A percentile compares a stretch with the other conserved stretches of the same genome.
These are phyloP conservation scores for Lentinus tigrinus DNA, from an alignment of 768 basidiomycete species.

Conservation along the genomic window DNA sequence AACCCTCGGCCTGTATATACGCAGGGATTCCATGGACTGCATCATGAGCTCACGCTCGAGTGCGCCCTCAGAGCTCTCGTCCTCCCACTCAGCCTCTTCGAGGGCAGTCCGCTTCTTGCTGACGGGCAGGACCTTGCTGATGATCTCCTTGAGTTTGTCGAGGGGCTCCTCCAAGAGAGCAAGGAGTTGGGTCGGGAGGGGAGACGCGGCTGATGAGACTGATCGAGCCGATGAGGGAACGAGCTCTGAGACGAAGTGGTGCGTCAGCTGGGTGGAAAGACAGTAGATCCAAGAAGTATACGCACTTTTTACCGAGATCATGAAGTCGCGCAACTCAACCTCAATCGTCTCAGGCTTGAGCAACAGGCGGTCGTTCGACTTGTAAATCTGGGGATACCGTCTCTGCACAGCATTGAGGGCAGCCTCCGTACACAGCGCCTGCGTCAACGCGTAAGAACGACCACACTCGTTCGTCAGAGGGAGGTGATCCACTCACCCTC, in stretches of 20 bases:
- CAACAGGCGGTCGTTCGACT: slow-evolving; percentile 79
- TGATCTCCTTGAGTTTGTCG: slow-evolving; percentile 66
- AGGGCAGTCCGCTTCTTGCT: slow-evolving; percentile 80
- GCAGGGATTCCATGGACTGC: slow-evolving; percentile 88
- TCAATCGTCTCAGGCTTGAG: slow-evolving; percentile 84
- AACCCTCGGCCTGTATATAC: slow-evolving; percentile 88
- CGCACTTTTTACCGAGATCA: slow-evolving; percentile 95
- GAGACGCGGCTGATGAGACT: slow-evolving; percentile 79
- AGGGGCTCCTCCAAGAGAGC: slow-evolving; percentile 72
- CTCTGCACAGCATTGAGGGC: slow-evolving; percentile 95
- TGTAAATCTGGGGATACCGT: slow-evolving; percentile 96
- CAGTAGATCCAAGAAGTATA: slow-evolving; percentile 9
- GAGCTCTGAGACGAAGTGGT: slow-evolving; percentile 55
- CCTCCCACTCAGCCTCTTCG: slow-evolving; percentile 95
- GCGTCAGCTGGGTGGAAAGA: background rate
- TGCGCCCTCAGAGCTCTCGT: slow-evolving; percentile 76
- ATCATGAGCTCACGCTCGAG: slow-evolving; percentile 86
- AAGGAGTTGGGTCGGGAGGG: slow-evolving; percentile 80
- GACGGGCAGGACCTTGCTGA: slow-evolving; percentile 75
- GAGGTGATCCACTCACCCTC: slow-evolving; percentile 54
- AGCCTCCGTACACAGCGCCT: slow-evolving; percentile 96
- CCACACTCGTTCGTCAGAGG: too few relatives aligned
- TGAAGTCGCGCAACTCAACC: slow-evolving; percentile 87
- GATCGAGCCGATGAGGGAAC: slow-evolving; percentile 95
- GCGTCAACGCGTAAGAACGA: background rate